Evolutionary conservation across 2,329 filamentous ascomycete species (phyloP).

Genomic region (Hypocrella siamensis): DNA sequence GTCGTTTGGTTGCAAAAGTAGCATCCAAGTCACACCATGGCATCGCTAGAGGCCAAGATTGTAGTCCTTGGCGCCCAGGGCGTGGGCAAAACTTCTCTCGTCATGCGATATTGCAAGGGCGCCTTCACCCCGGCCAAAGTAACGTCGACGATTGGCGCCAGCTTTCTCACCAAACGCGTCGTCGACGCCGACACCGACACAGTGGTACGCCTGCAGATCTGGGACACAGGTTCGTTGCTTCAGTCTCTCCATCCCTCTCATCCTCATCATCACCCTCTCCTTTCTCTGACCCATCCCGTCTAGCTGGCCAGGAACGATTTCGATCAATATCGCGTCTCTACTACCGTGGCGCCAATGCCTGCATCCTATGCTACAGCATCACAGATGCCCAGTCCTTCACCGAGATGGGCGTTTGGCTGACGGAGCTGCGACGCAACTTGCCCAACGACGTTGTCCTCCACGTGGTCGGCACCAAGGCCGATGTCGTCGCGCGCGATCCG

Average conservation of each 20-base stretch:
- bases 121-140: constrained; percentile 49
- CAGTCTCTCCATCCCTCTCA: neutral
- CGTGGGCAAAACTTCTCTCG: constrained; percentile 65
- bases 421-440: constrained; percentile 67
- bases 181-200: constrained; percentile 75
- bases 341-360: constrained; percentile 89
- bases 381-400: constrained; percentile 72
- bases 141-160: constrained; percentile 62
- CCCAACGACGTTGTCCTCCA: constrained; percentile 70
- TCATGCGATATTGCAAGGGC: constrained; percentile 62
- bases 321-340: constrained; percentile 88
- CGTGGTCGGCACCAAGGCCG: constrained; percentile 88
- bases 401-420: constrained; percentile 86
- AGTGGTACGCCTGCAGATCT: constrained; percentile 81
- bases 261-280: neutral
- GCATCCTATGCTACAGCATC: constrained; percentile 88
- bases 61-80: constrained; percentile 67
- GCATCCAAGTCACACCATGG: constrained; percentile 15
- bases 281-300: neutral
- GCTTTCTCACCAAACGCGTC: constrained; percentile 65
- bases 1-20: neutral
- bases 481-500: constrained; percentile 78
- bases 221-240: constrained; percentile 57
- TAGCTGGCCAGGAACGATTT: constrained; percentile 84
- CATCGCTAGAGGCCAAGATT: constrained; percentile 66